Evolutionary conservation across 371 early-diverging fungal genomes (phyloP).

Genomic region (Lichtheimia corymbifera): DNA sequence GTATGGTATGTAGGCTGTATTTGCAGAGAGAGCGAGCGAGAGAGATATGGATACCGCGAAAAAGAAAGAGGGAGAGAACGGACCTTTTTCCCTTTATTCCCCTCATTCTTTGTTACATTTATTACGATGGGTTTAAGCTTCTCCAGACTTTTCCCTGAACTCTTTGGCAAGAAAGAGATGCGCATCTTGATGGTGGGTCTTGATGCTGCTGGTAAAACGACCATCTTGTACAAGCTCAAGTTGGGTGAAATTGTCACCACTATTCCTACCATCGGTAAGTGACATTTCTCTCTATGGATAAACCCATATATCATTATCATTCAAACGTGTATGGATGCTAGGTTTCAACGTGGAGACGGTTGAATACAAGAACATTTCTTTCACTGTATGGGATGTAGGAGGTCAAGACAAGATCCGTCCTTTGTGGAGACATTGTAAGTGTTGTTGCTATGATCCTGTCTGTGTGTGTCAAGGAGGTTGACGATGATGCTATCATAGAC

Average conservation of each 20-base stretch:
- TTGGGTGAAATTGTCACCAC: constrained; percentile 96
- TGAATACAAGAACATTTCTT: constrained; percentile 95
- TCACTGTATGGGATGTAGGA: constrained; percentile 96
- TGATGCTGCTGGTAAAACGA: constrained; percentile 99
- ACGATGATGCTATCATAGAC: constrained; percentile 34
- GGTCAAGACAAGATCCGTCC: constrained; percentile 70
- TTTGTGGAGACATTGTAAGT: constrained; percentile 57
- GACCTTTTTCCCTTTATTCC: background rate
- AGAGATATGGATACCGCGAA: too few relatives aligned
- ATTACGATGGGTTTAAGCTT: constrained; percentile 47
- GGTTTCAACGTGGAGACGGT: constrained; percentile 94
- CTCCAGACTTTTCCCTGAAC: constrained; percentile 43
- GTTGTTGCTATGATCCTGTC: background rate
- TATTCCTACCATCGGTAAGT: constrained; percentile 81
- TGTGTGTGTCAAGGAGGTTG: background rate
- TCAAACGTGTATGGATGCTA: constrained; percentile 22
- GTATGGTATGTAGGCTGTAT: too few relatives aligned
- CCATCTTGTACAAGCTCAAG: constrained; percentile 87
- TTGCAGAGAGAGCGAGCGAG: too few relatives aligned
- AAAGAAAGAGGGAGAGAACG: too few relatives aligned
- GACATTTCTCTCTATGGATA: background rate
- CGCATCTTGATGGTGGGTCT: constrained; percentile 98
- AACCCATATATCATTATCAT: background rate
- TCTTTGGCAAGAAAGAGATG: constrained; percentile 87
- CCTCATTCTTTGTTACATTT: background rate